Evolutionary conservation across 495 filamentous ascomycete genomes (phyloP), one percentile per base, ranked within the genome.

Genomic region (Haplographium delicatum): DNA sequence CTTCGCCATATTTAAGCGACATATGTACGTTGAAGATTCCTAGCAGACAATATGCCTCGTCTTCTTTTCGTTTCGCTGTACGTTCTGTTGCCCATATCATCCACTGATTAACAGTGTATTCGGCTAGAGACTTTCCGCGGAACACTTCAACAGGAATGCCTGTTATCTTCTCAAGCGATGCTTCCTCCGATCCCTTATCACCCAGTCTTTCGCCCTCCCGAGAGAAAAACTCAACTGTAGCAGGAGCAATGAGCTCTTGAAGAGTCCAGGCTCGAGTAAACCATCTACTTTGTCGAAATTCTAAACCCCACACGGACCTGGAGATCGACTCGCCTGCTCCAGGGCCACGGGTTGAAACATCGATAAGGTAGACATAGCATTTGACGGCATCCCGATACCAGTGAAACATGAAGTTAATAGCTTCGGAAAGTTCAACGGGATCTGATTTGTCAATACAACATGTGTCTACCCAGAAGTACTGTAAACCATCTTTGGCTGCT

Each of bases 401-500:
- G 27, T 26, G 16, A 44, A 48, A 71, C 63, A 71, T 71, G 16
- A 58, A 64, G 44, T 71, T 71, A 25, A 71, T 63, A 18, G 68
- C 59, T 40, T 69, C 65, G 10, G 53, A 56, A 4, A 71, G 56
- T 39, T 58, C 68, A 2, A 67, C 62, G 50, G 28, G 56, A 45
- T 52, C 56, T 8, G 31, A 42, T 43, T 61, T 61, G 44, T 61
- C 43, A 42, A 59, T 71, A 47, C 69, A 71, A 49, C 66, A 71
- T 3, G 69, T 71, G 53, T 72, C 69, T 8, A 72, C 50, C 69
- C 68, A 71, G 0, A 59, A 47, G 48, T 61, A 70, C 10, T 60
- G 19, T 6, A 56, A 54, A 3, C 51, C 43, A 31, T 59, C 51
- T 27, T 20, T 22, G 1, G 28, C 15, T 11, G 66, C 63, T 54